These are phyloP conservation scores for Diaporthe sp. DNA, from an alignment of 2,329 filamentous ascomycete species.

Conservation along the genomic window DNA sequence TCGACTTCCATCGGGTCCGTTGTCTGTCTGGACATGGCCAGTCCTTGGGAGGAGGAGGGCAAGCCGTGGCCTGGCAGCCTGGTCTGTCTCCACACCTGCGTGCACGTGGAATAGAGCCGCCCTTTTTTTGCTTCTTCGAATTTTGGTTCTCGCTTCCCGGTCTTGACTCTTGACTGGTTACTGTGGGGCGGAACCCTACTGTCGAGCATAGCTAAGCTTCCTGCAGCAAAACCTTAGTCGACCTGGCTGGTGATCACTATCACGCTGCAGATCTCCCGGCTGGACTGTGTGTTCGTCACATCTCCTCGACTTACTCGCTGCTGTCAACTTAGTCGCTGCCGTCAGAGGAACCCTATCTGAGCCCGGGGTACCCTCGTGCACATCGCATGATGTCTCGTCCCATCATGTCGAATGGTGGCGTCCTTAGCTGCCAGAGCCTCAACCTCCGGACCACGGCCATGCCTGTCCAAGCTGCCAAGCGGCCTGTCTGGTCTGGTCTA, in stretches of 20 bases:
- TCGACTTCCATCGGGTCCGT: neutral
- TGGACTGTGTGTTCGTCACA: slow-evolving; percentile 15
- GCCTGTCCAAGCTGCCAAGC: slow-evolving; percentile 10
- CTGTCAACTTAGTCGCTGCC: slow-evolving; percentile 13
- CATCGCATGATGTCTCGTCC: slow-evolving; percentile 26
- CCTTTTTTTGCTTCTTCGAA: neutral
- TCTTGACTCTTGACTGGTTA: neutral
- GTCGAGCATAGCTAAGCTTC: slow-evolving; percentile 27
- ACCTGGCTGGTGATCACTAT: slow-evolving; percentile 26
- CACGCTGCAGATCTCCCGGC: slow-evolving; percentile 25
- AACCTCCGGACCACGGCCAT: slow-evolving; percentile 4
- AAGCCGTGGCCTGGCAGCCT: neutral
- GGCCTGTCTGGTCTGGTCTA: neutral
- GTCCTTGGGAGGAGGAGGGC: neutral
- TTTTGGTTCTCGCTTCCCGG: neutral
- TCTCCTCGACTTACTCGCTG: slow-evolving; percentile 1
- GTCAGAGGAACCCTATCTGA: slow-evolving; percentile 8
- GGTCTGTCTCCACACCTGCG: neutral
- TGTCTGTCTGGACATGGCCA: neutral
- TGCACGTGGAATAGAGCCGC: neutral
- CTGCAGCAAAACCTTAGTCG: neutral
- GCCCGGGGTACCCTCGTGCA: slow-evolving; percentile 9
- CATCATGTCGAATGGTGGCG: slow-evolving; percentile 25
- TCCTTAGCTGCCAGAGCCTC: slow-evolving; percentile 28
- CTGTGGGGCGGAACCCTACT: slow-evolving; percentile 5